phyloP scores from a whole-genome alignment of 371 early-diverging fungal genomes.

The Mortierella sp. region DNA sequence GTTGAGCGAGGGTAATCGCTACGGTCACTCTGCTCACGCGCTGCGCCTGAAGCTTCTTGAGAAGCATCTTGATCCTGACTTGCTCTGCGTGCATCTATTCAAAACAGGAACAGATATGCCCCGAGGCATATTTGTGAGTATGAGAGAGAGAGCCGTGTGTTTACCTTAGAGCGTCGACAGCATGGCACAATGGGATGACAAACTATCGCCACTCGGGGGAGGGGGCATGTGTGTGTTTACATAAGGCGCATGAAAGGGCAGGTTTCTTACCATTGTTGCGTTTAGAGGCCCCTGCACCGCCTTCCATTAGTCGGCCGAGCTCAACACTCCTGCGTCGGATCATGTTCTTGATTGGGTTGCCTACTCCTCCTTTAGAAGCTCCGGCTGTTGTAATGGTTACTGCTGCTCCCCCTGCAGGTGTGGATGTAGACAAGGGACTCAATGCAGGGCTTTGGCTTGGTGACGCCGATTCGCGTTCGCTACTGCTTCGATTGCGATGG shows the following conservation, averaged over 20 bases:
- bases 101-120: conserved; percentile 13
- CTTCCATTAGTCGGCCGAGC: conserved; percentile 19
- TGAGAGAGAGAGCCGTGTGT: no score
- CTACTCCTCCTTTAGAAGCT: neutral
- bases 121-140: no score
- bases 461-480: conserved; percentile 1
- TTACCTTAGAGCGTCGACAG: no score
- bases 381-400: neutral
- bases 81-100: conserved; percentile 10
- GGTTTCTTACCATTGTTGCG: conserved; percentile 3
- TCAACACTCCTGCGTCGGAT: conserved; percentile 40
- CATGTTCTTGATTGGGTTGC: conserved; percentile 16
- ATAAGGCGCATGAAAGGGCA: neutral
- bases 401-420: neutral
- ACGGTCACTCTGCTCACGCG: no score
- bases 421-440: neutral
- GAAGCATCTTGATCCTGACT: conserved; percentile 10
- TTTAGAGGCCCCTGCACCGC: conserved; percentile 11
- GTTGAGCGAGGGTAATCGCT: conserved; percentile 1
- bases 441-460: conserved; percentile 3
- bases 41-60: neutral
- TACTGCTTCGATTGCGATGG: neutral
- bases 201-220: no score
- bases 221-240: no score
- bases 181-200: no score